Base-by-base conservation (phyloP, 805 yeast genomes). In the Priceomyces fermenticarens region DNA sequence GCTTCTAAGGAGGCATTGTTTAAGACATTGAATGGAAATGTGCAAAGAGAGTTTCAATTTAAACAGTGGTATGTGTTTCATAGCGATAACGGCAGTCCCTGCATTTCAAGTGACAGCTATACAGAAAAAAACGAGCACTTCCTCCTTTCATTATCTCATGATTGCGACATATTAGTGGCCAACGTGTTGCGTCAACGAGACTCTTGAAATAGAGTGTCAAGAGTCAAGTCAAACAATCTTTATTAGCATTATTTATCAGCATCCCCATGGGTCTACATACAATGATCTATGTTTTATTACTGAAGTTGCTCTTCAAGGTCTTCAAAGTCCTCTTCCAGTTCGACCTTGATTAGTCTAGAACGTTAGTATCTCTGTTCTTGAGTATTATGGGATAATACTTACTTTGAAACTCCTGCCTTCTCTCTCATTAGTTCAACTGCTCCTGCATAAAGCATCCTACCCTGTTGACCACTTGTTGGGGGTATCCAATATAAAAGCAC, bases 401-500 rank as follows among this genome's bases (percentile, higher is more conserved):
- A 60, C 80, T 73, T 70, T 25, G 78, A 67, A n/a, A 87, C 88
- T 12, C 88, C 88, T n/a, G 90, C 83, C 49, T 83, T 82, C 37
- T 78, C 81, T 60, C 91, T 75, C 42, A 90, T 74, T 48, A 83
- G 63, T 58, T 90, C 97, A 15, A 87, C 77, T 2, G 96, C 95
- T 3, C 93, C 95, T 0, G 97, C 97, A 53, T 88, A 89, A 36
- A 87, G 64, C 97, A 89, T 90, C 60, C 84, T 81, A 54, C 77
- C 71, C 41, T 85, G 86, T 57, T 84, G 91, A 12, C 86, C 83
- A n/a, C 88, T 73, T 0, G 95, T 88, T 17, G 83, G 83, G 3
- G 97, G 97, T 45, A 87, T 76, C 82, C 90, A 90, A 60, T 88
- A 90, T n/a, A 90, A 52, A 57, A 90, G 61, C 2, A 89, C 87